Base-by-base conservation (phyloP, 352 stramenopile species). In the Globisporangium polare region DNA sequence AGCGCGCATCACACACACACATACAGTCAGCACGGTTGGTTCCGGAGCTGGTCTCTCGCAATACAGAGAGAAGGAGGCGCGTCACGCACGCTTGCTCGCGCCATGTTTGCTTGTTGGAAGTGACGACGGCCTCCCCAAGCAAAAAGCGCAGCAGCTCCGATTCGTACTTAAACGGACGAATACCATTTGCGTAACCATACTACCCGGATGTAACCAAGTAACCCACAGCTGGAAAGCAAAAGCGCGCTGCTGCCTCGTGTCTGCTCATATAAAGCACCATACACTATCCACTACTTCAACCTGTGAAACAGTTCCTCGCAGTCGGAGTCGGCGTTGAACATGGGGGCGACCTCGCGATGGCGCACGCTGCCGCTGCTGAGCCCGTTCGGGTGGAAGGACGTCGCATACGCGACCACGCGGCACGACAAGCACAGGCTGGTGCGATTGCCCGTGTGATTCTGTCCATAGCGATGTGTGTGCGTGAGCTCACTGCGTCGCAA, bases 361-460 rank as follows among this genome's bases (percentile, higher is more conserved):
- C 53, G 73, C 29, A 66, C 75, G 53, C 45, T 73, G 58, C 55
- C 75, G 46, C 29, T 68, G 27, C 64, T 80, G 63, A 53, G 50
- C 29, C 60, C 66, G 12, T 87, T 83, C 51, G 66, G 58, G 12
- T 95, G 86, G 86, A 87, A 86, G 60, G 78, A 92, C 42, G 69
- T 95, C 39, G 53, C 71, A 29, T 95, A 93, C 57, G 71, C 78
- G 7, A 31, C 53, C 18, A 45, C 72, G 35, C 45, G 65, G 12
- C 78, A 91, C 47, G 54, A 49, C 0, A 78, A 83, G 54, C 79
- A 92, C 55, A 69, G 61, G 26, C 60, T 94, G 26, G 75, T 85
- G 33, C 18, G 69, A 15, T 7, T 42, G 18, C 6, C 2, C 5
- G 20, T 27, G 12, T 10, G 18, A 3, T 22, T 4, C 26, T 9